Percentiles rank a stretch among this genome's conserved stretches.
These are phyloP conservation scores for Colletotrichum acutatum DNA, from an alignment of 2,329 filamentous ascomycete genomes.

Conservation along the genomic window DNA sequence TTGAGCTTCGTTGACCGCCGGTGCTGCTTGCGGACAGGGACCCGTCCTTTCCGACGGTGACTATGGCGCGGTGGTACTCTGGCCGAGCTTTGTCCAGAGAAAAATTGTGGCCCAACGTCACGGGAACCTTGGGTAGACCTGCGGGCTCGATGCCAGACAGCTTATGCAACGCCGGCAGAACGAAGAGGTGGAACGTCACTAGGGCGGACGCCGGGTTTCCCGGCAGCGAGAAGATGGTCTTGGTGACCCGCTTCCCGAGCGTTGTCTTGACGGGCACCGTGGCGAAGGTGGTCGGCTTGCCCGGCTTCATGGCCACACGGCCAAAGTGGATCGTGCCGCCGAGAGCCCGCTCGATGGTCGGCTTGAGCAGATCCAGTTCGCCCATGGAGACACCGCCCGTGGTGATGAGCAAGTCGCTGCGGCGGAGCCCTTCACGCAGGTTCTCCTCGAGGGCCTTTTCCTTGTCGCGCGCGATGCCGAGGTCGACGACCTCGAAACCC, in stretches of 20 bases:
- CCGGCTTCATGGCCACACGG: conserved; percentile 96
- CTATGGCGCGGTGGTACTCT: conserved; percentile 90
- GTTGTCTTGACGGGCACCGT: conserved; percentile 78
- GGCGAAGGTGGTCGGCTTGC: conserved; percentile 97
- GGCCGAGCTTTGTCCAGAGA: conserved; percentile 78
- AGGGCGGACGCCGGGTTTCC: conserved; percentile 95
- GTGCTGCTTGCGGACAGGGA: conserved; percentile 81
- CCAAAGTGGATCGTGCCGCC: conserved; percentile 97
- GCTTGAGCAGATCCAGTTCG: conserved; percentile 95
- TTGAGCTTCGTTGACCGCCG: conserved; percentile 88
- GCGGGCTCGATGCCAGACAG: conserved; percentile 74
- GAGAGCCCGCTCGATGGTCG: conserved; percentile 89
- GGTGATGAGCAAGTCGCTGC: conserved; percentile 86
- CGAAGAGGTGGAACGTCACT: conserved; percentile 94
- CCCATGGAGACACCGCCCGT: conserved; percentile 98
- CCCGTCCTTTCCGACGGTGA: conserved; percentile 75
- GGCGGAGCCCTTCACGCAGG: conserved; percentile 78
- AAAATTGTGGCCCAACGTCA: conserved; percentile 78
- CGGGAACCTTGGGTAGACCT: conserved; percentile 79
- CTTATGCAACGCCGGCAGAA: conserved; percentile 86
- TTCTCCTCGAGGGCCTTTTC: conserved; percentile 79
- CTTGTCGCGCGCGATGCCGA: conserved; percentile 85
- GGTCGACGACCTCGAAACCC: conserved; percentile 83
- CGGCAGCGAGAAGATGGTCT: conserved; percentile 88
- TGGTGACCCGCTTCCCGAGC: conserved; percentile 66